Evolutionary conservation across 106 monocot genomes (phyloP).

Genomic region (Chionographis japonica): DNA sequence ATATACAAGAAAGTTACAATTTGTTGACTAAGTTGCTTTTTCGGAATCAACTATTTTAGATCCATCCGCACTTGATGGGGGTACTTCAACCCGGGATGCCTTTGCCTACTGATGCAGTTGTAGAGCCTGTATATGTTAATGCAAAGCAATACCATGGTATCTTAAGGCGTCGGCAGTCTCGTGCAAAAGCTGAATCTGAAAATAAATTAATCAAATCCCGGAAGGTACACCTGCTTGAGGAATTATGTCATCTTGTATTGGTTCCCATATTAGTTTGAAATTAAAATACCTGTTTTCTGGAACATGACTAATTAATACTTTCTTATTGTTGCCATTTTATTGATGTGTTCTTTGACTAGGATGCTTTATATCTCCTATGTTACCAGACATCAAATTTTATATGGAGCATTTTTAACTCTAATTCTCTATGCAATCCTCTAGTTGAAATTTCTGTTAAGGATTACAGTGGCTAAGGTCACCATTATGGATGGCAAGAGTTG

Average conservation of each 20-base stretch:
- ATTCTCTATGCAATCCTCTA: no score
- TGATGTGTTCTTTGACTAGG: no score
- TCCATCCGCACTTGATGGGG: slow-evolving; percentile 10
- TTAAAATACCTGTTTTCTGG: neutral
- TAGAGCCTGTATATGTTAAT: slow-evolving; percentile 23
- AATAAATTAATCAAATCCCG: slow-evolving; percentile 19
- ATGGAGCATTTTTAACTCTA: no score
- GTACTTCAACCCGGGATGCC: slow-evolving; percentile 12
- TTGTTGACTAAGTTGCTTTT: neutral
- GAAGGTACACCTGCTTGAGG: slow-evolving; percentile 2
- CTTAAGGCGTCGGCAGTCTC: slow-evolving; percentile 14
- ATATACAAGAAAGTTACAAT: neutral
- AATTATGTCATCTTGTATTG: neutral
- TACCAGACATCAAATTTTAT: no score
- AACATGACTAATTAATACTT: neutral
- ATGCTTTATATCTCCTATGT: no score
- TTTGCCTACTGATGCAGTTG: slow-evolving; percentile 16
- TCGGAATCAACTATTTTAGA: neutral
- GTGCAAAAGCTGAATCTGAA: slow-evolving; percentile 24
- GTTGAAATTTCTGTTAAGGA: no score
- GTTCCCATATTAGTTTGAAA: neutral
- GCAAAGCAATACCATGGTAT: slow-evolving; percentile 28
- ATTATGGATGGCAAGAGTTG: no score
- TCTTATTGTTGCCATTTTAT: no score
- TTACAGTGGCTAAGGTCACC: no score